These are phyloP conservation scores for Lactifluus hygrophoroides DNA, from an alignment of 768 basidiomycete species.

Conservation along the genomic window DNA sequence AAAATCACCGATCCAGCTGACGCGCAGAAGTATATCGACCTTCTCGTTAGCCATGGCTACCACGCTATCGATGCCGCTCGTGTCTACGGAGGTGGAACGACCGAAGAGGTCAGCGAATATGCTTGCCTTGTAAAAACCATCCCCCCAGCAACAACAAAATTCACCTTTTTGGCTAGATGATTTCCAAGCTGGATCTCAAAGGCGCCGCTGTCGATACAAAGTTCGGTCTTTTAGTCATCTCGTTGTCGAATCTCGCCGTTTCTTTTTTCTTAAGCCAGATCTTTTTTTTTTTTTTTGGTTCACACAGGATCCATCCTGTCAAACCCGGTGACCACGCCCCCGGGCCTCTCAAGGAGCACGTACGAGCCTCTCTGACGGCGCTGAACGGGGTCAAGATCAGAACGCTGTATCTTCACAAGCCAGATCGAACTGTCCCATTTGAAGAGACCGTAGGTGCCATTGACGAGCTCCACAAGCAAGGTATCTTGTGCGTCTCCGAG, in stretches of 20 bases:
- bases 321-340: slow-evolving; percentile 5
- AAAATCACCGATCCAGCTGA: slow-evolving; percentile 16
- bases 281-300: background rate
- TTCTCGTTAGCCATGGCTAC: slow-evolving; percentile 17
- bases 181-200: slow-evolving; percentile 24
- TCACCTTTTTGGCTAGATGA: background rate
- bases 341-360: slow-evolving; percentile 1
- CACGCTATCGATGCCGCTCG: slow-evolving; percentile 16
- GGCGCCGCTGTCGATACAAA: slow-evolving; percentile 33
- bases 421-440: slow-evolving; percentile 20
- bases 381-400: background rate
- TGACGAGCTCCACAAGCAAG: slow-evolving; percentile 24
- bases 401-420: slow-evolving; percentile 25
- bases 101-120: slow-evolving; percentile 20
- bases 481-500: background rate
- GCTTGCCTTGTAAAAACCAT: too few relatives aligned
- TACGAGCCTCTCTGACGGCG: background rate
- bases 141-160: too few relatives aligned
- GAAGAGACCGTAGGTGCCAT: slow-evolving; percentile 23
- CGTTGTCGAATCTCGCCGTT: too few relatives aligned
- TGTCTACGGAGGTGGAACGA: slow-evolving; percentile 17
- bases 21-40: slow-evolving; percentile 22
- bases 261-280: background rate
- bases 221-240: slow-evolving; percentile 22
- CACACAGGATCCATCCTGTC: slow-evolving; percentile 4